Percentiles rank a stretch among this genome's conserved stretches.
Conservation (phyloP, 2,329 filamentous ascomycete species). For the Scedosporium apiospermum region DNA sequence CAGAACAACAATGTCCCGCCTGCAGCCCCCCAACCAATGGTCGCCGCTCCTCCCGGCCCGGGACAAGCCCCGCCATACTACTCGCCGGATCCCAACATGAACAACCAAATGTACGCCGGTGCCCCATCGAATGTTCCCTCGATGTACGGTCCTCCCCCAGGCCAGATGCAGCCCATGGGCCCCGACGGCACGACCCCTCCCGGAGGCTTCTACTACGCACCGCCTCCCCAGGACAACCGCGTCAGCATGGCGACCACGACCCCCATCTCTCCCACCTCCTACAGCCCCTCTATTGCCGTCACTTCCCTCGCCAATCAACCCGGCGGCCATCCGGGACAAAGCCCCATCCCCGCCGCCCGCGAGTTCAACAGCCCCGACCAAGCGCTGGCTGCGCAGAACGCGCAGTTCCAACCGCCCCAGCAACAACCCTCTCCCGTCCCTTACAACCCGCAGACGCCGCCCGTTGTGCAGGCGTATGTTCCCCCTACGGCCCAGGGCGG, state of each 20-base stretch:
- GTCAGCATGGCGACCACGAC: background rate
- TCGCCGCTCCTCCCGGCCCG: background rate
- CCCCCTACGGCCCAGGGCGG: background rate
- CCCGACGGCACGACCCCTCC: background rate
- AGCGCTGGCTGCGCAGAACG: background rate
- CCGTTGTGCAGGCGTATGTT: background rate
- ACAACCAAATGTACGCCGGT: background rate
- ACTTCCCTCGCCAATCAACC: background rate
- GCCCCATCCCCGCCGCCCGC: background rate
- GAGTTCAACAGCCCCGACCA: background rate
- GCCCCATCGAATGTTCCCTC: constrained; percentile 1
- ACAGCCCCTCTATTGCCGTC: background rate
- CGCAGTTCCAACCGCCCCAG: background rate
- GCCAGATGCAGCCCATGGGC: background rate
- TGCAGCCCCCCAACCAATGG: background rate
- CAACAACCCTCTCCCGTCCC: background rate
- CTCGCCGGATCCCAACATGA: background rate
- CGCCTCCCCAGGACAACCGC: background rate
- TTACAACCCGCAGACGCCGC: background rate
- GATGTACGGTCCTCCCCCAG: constrained; percentile 1
- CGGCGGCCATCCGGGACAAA: background rate
- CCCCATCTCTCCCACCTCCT: background rate
- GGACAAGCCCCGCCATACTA: background rate
- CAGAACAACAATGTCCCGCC: background rate
- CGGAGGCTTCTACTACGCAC: background rate